Percentiles rank a stretch among this genome's conserved stretches.
phyloP scores from a whole-genome alignment of 2,329 filamentous ascomycete genomes.

The Clarireedia hainanense region DNA sequence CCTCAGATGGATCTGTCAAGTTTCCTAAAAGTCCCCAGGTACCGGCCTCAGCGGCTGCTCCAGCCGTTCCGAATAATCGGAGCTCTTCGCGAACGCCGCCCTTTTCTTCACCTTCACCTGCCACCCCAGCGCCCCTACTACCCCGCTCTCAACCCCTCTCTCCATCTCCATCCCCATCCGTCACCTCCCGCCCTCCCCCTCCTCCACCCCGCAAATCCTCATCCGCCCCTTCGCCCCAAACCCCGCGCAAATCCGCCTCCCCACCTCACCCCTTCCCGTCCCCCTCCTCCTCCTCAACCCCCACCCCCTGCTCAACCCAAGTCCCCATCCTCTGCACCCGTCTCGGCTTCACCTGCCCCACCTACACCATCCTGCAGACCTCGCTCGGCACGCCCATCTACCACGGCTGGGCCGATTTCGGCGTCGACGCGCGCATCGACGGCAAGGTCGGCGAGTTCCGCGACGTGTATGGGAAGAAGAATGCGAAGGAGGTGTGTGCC shows the following conservation, averaged over 20 bases:
- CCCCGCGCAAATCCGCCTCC: neutral
- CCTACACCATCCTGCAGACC: constrained; percentile 16
- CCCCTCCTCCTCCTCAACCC: neutral
- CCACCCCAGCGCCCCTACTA: no score
- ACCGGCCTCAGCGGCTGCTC: neutral
- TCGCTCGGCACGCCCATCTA: constrained; percentile 15
- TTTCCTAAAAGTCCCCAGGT: constrained; percentile 16
- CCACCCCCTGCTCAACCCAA: constrained; percentile 12
- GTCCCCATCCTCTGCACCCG: constrained; percentile 19
- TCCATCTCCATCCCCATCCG: no score
- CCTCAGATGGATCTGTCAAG: constrained; percentile 18
- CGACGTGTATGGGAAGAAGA: constrained; percentile 40
- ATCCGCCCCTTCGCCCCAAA: neutral
- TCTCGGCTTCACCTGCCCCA: constrained; percentile 22
- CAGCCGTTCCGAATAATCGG: neutral
- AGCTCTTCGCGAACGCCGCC: no score
- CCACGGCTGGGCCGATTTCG: constrained; percentile 24
- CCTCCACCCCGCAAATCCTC: neutral
- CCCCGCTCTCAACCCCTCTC: no score
- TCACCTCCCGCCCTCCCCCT: neutral
- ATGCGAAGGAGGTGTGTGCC: constrained; percentile 41
- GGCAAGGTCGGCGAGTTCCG: constrained; percentile 35
- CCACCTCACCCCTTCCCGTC: neutral
- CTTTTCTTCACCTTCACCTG: no score
- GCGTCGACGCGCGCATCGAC: constrained; percentile 21